Evolutionary conservation across 2,329 filamentous ascomycete species (phyloP), one percentile per base, ranked within the genome.

Genomic region (Phyllosticta citrichinensis): DNA sequence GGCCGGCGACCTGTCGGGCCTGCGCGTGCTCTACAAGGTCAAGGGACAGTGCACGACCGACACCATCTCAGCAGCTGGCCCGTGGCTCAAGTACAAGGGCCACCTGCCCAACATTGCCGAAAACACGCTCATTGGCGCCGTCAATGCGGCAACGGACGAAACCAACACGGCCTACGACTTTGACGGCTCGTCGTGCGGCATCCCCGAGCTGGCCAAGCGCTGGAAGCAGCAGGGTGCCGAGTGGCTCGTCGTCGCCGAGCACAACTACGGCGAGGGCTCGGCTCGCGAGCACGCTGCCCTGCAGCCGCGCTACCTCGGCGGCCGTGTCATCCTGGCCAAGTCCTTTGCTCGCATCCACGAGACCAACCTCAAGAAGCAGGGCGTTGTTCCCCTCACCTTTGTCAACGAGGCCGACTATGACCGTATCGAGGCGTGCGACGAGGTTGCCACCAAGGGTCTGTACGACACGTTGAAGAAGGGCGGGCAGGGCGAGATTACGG

Each of bases 41-140:
- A 88, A 92, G 65, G 94, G 94, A 65, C 96, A 99, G 79, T 99
- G 94, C 81, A 99, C 94, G 62, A 99, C 94, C 52, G 94, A 99
- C 77, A 97, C 94, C 68, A 99, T 99, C 76, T 97, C 92, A 47
- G 93, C 93, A 35, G 93, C 93, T 0, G 93, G 93, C 5, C 93
- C 93, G 17, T 97, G 93, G 93, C 84, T 99, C 67, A 97, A 97
- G 78, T 99, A 97, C 85, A 97, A 97, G 81, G 94, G 94, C 64
- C 94, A 99, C 76, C 84, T 99, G 64, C 91, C 94, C 74, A 99
- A 99, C 80, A 99, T 99, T 75, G 89, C 87, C 68, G 91, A 91
- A 72, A 99, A 99, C 83, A 99, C 94, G 2, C 85, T 99, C 66
- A 97, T 97, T 77, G 94, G 91, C 59, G 94, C 94, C 63, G 82